These are phyloP conservation scores for Colletotrichum sublineola DNA, from an alignment of 2,329 filamentous ascomycete species.

Conservation along the genomic window DNA sequence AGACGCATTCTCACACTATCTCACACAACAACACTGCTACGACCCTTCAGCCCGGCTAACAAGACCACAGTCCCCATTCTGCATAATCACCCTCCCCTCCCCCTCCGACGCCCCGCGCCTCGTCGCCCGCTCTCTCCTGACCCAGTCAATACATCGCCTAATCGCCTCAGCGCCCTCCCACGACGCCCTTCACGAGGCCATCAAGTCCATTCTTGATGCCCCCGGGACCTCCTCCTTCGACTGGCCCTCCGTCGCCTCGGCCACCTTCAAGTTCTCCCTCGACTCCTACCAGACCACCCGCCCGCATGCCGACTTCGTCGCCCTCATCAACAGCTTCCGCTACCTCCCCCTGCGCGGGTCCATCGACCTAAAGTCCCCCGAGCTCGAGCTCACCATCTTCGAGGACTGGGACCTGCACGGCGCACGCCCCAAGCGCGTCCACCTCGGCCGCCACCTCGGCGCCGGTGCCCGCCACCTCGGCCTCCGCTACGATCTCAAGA, in stretches of 20 bases:
- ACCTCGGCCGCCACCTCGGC: conserved; percentile 80
- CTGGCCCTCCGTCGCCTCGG: conserved; percentile 75
- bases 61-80: conserved; percentile 81
- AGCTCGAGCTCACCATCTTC: conserved; percentile 82
- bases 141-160: conserved; percentile 87
- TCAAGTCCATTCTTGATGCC: conserved; percentile 57
- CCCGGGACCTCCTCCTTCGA: conserved; percentile 55
- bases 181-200: conserved; percentile 74
- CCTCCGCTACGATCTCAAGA: conserved; percentile 88
- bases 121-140: conserved; percentile 82
- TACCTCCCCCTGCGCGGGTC: conserved; percentile 84
- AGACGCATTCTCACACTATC: background rate
- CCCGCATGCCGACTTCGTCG: conserved; percentile 71
- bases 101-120: conserved; percentile 74
- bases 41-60: background rate
- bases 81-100: conserved; percentile 78
- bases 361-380: conserved; percentile 80
- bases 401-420: conserved; percentile 82
- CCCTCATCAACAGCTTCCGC: conserved; percentile 84
- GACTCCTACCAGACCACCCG: conserved; percentile 86
- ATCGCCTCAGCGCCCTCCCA: conserved; percentile 83
- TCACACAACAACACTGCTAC: background rate
- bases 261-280: conserved; percentile 86
- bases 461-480: conserved; percentile 76
- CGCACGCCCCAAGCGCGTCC: conserved; percentile 58